Evolutionary conservation across 176 grass and related monocot species (phyloP), one percentile per base, ranked within the genome.

Genomic region (Zizania latifolia): DNA sequence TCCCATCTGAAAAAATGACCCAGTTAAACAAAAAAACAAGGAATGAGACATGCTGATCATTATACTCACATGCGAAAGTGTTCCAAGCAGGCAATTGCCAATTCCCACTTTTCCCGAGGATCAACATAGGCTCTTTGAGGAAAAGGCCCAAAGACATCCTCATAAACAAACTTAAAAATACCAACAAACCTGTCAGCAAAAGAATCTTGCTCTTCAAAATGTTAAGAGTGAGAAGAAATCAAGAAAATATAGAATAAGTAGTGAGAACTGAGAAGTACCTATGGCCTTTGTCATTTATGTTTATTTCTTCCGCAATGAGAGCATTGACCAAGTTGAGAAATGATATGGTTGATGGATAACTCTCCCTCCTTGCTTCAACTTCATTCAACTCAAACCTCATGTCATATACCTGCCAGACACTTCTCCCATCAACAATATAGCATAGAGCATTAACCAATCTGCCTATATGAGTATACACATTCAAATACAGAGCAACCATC

Each of bases 341-440:
- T 50, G 94, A 98, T 83, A 98, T 89, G n/a, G 91, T 98, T 4
- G 94, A 98, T 35, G 94, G 94, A 78, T 98, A 98, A 74, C 84
- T 89, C 56, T 98, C 94, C 84, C 86, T 92, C 84, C 88, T 93
- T 78, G 94, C 88, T 84, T 98, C 94, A 62, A 98, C 84, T 89
- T 98, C 94, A 81, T 93, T 93, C 84, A 98, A 88, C 78, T 98
- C 94, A 89, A 89, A 93, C 38, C 86, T 84, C 94, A 98, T 98
- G 92, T 98, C 91, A 79, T 98, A 98, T 40, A 89, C 64, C 94
- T 98, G 80, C 36, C 30, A 71, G 51, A 74, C 26, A 88, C 50
- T 72, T 51, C 29, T 71, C 60, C 62, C 15, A 16, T 37, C 69
- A 76, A 86, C 41, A 71, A 44, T 39, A 62, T 69, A 37, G 55